Evolutionary conservation across 2,329 filamentous ascomycete species (phyloP), one percentile per base, ranked within the genome.

Genomic region (Aspergillus latus): DNA sequence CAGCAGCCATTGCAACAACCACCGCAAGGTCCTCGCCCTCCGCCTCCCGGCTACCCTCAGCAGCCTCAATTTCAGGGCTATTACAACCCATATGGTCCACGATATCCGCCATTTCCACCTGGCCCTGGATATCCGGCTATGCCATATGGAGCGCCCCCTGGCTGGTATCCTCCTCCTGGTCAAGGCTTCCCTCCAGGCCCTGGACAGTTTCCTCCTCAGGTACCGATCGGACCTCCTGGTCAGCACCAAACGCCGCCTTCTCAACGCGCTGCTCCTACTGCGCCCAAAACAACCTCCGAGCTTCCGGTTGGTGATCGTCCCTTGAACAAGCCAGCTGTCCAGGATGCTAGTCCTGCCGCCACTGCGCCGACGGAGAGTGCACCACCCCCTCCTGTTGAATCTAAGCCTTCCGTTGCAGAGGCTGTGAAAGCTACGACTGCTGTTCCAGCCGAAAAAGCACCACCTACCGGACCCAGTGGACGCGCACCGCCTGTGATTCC

Each of bases 121-220:
- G 83, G 81, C 28, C 88, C 88, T 61, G 84, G 84, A 15, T 91
- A 88, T 65, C 85, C 85, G 62, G 86, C 86, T 62, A 88, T 91
- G 82, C 88, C 88, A 1, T 95, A 92, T 71, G 89, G 88, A 61
- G 87, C 86, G 13, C 89, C 86, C 46, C 80, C 79, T 47, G 88
- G 88, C 54, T 95, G 90, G 89, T 93, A 87, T 69, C 88, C 88
- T 63, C 84, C 82, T 52, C 85, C 86, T 7, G 88, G 87, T 5
- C 89, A 90, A 73, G 87, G 86, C 28, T 94, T 91, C 64, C 88
- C 86, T 34, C 86, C 83, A 60, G 79, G 75, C 30, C 87, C 84
- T 11, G 87, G 83, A 47, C 83, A 80, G 16, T 89, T 88, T 68
- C 87, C 86, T 58, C 84, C 83, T 36, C 81, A 68, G 54, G 77